Evolutionary conservation across 306 rosid species (phyloP).

Genomic region (Benincasa hispida): DNA sequence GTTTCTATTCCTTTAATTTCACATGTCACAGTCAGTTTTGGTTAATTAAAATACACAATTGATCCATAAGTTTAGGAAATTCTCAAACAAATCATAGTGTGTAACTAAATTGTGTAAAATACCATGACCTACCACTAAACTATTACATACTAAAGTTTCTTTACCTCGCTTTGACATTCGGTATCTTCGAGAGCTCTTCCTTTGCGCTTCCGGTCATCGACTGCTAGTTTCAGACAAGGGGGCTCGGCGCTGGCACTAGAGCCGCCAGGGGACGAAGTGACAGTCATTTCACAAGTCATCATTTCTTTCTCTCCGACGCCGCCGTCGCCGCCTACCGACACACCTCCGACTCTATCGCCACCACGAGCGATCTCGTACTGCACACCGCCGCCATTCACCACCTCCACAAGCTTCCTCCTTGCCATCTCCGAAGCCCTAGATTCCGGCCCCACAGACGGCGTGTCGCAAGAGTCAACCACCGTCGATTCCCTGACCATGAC

Average conservation of each 20-base stretch:
- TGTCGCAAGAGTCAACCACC: conserved; percentile 54
- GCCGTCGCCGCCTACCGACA: neutral
- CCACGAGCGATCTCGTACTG: conserved; percentile 6
- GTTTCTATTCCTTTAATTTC: neutral
- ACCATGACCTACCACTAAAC: too few species aligned
- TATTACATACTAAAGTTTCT: neutral
- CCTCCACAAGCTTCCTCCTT: conserved; percentile 15
- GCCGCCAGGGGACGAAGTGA: conserved; percentile 42
- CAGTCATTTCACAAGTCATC: conserved; percentile 30
- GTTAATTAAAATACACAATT: neutral
- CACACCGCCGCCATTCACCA: neutral
- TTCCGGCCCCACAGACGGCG: conserved; percentile 20
- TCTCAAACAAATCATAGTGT: too few species aligned
- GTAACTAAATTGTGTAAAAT: neutral
- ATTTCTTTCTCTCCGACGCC: conserved; percentile 18
- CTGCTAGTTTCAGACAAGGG: conserved; percentile 8
- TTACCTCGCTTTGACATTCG: conserved; percentile 55
- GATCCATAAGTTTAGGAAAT: neutral
- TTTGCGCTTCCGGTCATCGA: conserved; percentile 47
- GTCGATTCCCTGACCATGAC: conserved; percentile 21
- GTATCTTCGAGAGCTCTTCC: conserved; percentile 34
- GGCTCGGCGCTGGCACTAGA: conserved; percentile 40
- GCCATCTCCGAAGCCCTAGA: conserved; percentile 22
- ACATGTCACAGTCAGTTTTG: neutral
- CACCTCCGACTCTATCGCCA: conserved; percentile 10